Base-by-base conservation (phyloP, 768 basidiomycete genomes). In the Pseudohyphozyma bogoriensis region DNA sequence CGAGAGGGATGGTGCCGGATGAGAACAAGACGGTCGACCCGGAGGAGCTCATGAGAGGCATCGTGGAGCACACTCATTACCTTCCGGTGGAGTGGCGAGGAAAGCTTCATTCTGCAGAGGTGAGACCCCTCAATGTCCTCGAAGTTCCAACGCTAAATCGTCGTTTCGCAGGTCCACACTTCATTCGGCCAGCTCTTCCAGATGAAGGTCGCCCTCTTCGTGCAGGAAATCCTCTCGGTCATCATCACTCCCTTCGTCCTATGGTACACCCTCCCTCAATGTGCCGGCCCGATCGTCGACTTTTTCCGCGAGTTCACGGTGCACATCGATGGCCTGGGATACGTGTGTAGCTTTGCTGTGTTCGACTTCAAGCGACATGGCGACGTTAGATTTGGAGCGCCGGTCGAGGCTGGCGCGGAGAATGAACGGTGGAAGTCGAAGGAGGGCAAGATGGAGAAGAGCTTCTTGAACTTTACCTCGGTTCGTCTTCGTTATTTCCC, bases 361-460 rank as follows among this genome's bases (percentile, higher is more conserved):
- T 99, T 99, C 72, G 92, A 97, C 73, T 97, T 99, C 73, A 85
- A 90, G 76, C 77, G 90, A 57, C 90, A 95, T 64, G 90, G 91
- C 0, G 92, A 92, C 72, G 80, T 89, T 72, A 90, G 87, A 79
- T 91, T 89, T 68, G 89, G 89, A n/a, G 90, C 88, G 15, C 88
- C 89, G 1, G 79, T 81, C 5, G 75, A 78, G 40, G 40, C 28
- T 24, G 29, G 28, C 5, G 31, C 22, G 29, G 35, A 6, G 33
- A 56, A 57, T 13, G 46, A 51, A 26, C 26, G 60, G 29, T 84
- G 86, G 79, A 78, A 86, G 69, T 88, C 87, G 7, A 87, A 87
- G 63, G 86, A 93, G 67, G 89, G 89, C 37, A 99, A 99, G 80
- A 96, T 99, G 92, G 95, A 99, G 78, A 95, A 97, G 77, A 89